Base-by-base conservation (phyloP, 495 filamentous ascomycete species). In the Annulohypoxylon stygium region DNA sequence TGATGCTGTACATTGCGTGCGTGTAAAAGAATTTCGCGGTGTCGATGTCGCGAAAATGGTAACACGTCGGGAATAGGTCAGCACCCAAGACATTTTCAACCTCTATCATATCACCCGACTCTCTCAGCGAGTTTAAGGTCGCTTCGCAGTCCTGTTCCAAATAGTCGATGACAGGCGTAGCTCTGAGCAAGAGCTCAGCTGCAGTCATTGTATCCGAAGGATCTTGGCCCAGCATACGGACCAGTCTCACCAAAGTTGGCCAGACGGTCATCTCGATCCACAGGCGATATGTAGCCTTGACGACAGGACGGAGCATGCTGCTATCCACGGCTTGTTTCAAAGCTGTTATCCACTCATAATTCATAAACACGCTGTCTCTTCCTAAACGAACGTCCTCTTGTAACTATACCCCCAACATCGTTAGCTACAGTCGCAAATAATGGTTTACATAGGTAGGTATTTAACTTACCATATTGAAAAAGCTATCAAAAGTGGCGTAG, bases 331-430 rank as follows among this genome's bases (percentile, higher is more conserved):
- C 69, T 8, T 64, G 61, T 3, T 36, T 61, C 11, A 78, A 67
- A 20, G 75, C 71, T 0, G 50, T 39, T 34, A 60, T 63, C 74
- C 76, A 78, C 8, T 77, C 75, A 1, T 69, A 50, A 1, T 61
- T 58, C 63, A 73, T 69, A 57, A 78, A 75, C 11, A 60, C 63
- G 69, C 76, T 73, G 25, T 78, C 76, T 65, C 75, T 71, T 14
- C 71, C 65, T 7, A 64, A 51, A 8, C 76, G 74, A 23, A 78
- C 75, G n/a, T 78, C 76, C 62, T 75, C 76, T 59, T 78, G 76
- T 4, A 78, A 65, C 76, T 78, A 67, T 6, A 67, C 4, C 3
- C 37, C 37, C 10, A 8, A 33, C 0, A n/a, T n/a, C 23, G 9
- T 70, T 41, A 70, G 61, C 25, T 26, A 14, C 30, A 6, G 30